These are phyloP conservation scores for Umbelopsis sp. DNA, from an alignment of 192 early-diverging fungal species.

Conservation along the genomic window DNA sequence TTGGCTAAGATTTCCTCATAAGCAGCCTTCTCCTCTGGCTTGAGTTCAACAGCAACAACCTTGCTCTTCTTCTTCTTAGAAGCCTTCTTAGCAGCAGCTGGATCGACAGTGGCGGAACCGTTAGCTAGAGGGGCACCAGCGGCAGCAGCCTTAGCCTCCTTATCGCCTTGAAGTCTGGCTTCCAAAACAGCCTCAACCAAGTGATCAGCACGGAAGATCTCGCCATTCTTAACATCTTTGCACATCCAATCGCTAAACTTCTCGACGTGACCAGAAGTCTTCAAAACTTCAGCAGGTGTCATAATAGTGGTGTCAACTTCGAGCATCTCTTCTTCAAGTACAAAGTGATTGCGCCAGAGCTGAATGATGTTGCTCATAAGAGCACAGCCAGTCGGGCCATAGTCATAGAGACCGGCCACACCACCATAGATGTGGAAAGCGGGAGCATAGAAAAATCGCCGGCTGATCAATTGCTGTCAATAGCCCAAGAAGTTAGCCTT, in stretches of 20 bases:
- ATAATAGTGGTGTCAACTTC: constrained; percentile 98
- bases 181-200: constrained; percentile 93
- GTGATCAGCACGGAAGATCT: constrained; percentile 97
- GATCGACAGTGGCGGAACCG: constrained; percentile 1
- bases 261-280: constrained; percentile 99
- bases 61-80: constrained; percentile 74
- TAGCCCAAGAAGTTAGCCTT: background rate
- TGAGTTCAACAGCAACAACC: constrained; percentile 64
- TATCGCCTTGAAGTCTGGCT: constrained; percentile 87
- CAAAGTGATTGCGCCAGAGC: constrained; percentile 95
- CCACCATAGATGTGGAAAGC: constrained; percentile 95
- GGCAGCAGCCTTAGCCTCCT: constrained; percentile 61
- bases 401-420: constrained; percentile 98
- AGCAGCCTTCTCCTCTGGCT: constrained; percentile 58
- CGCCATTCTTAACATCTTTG: constrained; percentile 87
- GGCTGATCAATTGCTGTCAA: constrained; percentile 64
- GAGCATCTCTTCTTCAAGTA: constrained; percentile 99
- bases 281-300: constrained; percentile 92
- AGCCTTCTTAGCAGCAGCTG: constrained; percentile 41
- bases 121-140: constrained; percentile 36
- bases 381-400: constrained; percentile 93
- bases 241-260: constrained; percentile 99
- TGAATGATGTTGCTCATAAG: constrained; percentile 89
- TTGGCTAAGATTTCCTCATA: constrained; percentile 90
- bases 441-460: constrained; percentile 97